phyloP scores from a whole-genome alignment of 1,139 yeast species.

The Kurtzmaniella quercitrusa region DNA sequence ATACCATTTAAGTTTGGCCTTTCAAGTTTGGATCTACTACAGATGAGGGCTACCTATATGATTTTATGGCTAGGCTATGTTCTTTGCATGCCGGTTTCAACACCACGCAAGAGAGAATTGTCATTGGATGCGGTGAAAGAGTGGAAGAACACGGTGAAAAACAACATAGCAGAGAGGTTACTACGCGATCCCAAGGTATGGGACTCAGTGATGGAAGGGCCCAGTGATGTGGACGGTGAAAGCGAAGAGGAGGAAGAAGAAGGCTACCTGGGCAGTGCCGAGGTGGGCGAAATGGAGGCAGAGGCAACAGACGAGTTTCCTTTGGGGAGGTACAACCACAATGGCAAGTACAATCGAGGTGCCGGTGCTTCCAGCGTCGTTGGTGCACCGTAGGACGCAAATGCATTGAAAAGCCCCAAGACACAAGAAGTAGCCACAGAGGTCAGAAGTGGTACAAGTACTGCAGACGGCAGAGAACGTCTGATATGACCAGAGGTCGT shows the following conservation, averaged over 20 bases:
- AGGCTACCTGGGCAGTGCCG: slow-evolving; percentile 1
- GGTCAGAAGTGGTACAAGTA: too few relatives aligned
- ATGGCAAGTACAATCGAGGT: background rate
- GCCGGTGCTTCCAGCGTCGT: background rate
- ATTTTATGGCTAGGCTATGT: background rate
- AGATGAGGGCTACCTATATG: background rate
- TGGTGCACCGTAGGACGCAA: too few relatives aligned
- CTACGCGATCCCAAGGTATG: background rate
- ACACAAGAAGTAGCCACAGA: too few relatives aligned
- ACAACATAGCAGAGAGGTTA: background rate
- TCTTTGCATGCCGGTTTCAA: background rate
- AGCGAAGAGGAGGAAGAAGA: slow-evolving; percentile 1
- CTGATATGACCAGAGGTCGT: too few relatives aligned
- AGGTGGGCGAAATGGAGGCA: slow-evolving; percentile 1
- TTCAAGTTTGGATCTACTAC: too few relatives aligned
- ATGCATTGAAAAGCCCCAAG: too few relatives aligned
- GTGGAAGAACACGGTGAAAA: background rate
- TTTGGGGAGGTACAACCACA: slow-evolving; percentile 1
- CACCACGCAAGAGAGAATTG: background rate
- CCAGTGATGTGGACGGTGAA: slow-evolving; percentile 3
- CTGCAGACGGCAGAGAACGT: too few relatives aligned
- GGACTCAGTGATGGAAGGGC: slow-evolving; percentile 4
- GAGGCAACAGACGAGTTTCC: background rate
- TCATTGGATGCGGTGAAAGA: background rate
- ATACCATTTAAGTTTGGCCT: too few relatives aligned